A percentile compares a stretch with the other conserved stretches of the same genome.
Conservation (phyloP, 495 filamentous ascomycete genomes). For the Pyrenula aspistea region DNA sequence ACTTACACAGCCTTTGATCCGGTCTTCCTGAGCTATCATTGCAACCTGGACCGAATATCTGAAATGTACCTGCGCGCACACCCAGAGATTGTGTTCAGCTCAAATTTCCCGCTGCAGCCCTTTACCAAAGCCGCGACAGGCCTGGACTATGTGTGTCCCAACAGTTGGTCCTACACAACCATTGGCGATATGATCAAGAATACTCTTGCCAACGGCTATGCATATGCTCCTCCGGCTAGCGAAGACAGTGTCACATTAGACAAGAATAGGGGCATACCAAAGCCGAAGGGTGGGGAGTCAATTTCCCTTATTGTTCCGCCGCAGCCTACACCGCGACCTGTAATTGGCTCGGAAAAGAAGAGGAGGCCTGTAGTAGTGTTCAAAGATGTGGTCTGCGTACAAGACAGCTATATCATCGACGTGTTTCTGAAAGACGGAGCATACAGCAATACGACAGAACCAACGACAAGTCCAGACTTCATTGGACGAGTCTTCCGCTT, state of each 20-base stretch:
- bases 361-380: conserved; percentile 7
- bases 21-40: conserved; percentile 6
- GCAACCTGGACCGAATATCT: conserved; percentile 8
- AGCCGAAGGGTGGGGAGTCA: neutral
- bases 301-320: neutral
- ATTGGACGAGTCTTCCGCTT: conserved; percentile 6
- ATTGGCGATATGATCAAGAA: conserved; percentile 8
- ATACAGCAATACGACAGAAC: neutral
- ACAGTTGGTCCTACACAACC: conserved; percentile 6
- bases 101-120: conserved; percentile 7
- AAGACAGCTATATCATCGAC: conserved; percentile 7
- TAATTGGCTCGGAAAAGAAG: neutral
- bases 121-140: neutral
- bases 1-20: conserved; percentile 10
- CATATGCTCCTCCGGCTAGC: conserved; percentile 4
- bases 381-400: conserved; percentile 1
- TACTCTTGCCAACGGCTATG: conserved; percentile 4
- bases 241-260: neutral
- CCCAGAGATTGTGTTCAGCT: conserved; percentile 3
- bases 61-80: conserved; percentile 5
- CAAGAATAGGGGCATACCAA: neutral
- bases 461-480: conserved; percentile 2
- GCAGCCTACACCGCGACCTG: neutral
- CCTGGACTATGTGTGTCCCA: conserved; percentile 1
- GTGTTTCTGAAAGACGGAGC: conserved; percentile 5